A percentile compares a stretch with the other conserved stretches of the same genome.
phyloP scores from a whole-genome alignment of 2,329 filamentous ascomycete genomes.

The Venturia nashicola region DNA sequence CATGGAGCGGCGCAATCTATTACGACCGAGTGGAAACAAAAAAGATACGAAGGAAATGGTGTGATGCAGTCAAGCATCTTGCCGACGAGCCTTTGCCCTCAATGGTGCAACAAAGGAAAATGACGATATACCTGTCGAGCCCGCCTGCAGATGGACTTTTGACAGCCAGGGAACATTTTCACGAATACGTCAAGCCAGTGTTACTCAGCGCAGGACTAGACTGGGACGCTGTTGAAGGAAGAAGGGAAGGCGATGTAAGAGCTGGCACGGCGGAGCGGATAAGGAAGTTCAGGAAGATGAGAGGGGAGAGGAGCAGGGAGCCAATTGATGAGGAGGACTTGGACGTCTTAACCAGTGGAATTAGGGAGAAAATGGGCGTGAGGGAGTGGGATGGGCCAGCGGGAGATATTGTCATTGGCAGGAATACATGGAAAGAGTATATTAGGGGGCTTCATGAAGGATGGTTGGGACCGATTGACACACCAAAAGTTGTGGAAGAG shows the following conservation, averaged over 20 bases:
- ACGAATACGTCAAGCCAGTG: slow-evolving; percentile 90
- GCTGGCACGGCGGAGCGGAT: slow-evolving; percentile 80
- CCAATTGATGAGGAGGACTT: slow-evolving; percentile 38
- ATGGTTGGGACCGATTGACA: slow-evolving; percentile 76
- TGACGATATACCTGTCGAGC: slow-evolving; percentile 75
- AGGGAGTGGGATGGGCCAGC: slow-evolving; percentile 58
- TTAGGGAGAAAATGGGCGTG: slow-evolving; percentile 55
- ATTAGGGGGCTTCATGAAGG: slow-evolving; percentile 87
- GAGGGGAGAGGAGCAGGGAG: slow-evolving; percentile 38
- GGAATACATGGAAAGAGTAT: slow-evolving; percentile 97
- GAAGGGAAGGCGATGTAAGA: slow-evolving; percentile 83
- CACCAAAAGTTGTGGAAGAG: slow-evolving; percentile 34
- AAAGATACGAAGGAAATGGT: slow-evolving; percentile 76
- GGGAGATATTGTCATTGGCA: slow-evolving; percentile 80
- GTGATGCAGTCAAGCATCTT: slow-evolving; percentile 71
- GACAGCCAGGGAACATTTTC: slow-evolving; percentile 83
- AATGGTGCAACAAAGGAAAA: slow-evolving; percentile 63
- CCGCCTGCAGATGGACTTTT: slow-evolving; percentile 80
- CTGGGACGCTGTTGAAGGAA: slow-evolving; percentile 90
- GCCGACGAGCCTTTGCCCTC: slow-evolving; percentile 62
- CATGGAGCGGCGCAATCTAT: slow-evolving; percentile 67
- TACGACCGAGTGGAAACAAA: slow-evolving; percentile 92
- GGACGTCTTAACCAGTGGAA: slow-evolving; percentile 48
- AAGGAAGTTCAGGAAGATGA: slow-evolving; percentile 50
- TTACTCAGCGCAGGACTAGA: slow-evolving; percentile 81